These are phyloP conservation scores for Vigna mungo DNA, from an alignment of 306 rosid species.

Conservation along the genomic window DNA sequence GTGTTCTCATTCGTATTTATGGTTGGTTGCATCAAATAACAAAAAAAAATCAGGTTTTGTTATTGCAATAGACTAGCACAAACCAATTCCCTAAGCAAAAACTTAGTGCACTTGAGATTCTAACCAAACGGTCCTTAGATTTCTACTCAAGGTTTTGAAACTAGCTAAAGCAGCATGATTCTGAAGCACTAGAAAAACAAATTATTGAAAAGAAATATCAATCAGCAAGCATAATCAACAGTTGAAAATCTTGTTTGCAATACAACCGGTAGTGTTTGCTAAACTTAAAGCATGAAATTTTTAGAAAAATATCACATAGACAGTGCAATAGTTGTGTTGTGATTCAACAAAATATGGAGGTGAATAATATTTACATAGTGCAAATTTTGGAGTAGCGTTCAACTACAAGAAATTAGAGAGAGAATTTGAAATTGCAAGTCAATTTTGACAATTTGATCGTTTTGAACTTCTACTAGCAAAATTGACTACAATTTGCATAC, in stretches of 20 bases:
- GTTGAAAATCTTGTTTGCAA: not conserved
- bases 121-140: not conserved
- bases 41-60: constrained; percentile 1
- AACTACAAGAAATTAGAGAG: constrained; percentile 19
- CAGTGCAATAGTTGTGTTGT: not conserved
- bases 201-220: not conserved
- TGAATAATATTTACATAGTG: constrained; percentile 8
- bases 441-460: not conserved
- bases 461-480: constrained; percentile 7
- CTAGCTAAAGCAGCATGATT: constrained; percentile 27
- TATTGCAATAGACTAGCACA: constrained; percentile 3
- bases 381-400: constrained; percentile 5
- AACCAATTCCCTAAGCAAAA: constrained; percentile 1
- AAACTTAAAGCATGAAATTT: not conserved
- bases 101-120: constrained; percentile 14
- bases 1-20: not conserved
- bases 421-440: constrained; percentile 36
- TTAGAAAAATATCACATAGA: not conserved
- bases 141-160: not conserved
- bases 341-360: constrained; percentile 15
- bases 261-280: not conserved
- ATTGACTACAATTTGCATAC: not conserved
- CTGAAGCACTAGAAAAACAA: constrained; percentile 20
- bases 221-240: not conserved
- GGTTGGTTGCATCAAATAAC: constrained; percentile 6